A percentile compares a stretch with the other conserved stretches of the same genome.
Evolutionary conservation across 2,329 filamentous ascomycete genomes (phyloP).

Genomic region (Sclerotinia sclerotiorum): DNA sequence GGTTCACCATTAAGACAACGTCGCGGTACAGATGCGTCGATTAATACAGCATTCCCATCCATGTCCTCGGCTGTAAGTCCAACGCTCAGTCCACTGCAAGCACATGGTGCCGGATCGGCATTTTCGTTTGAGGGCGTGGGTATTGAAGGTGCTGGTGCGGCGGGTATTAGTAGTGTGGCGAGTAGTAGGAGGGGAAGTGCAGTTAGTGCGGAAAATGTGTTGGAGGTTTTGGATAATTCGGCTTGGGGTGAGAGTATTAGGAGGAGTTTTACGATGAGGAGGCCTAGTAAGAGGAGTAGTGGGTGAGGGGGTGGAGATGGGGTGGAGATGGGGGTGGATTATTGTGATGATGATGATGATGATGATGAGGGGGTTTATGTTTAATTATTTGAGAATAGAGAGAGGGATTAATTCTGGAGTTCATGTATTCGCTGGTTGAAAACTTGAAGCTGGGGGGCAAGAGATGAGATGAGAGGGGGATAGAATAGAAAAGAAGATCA

Average conservation of each 20-base stretch:
- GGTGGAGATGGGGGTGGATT: neutral
- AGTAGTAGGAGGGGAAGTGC: slow-evolving; percentile 65
- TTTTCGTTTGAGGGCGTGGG: slow-evolving; percentile 37
- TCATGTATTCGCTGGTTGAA: neutral
- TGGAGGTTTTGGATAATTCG: slow-evolving; percentile 83
- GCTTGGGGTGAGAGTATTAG: slow-evolving; percentile 93
- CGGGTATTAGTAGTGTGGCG: slow-evolving; percentile 37
- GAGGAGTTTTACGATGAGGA: slow-evolving; percentile 73
- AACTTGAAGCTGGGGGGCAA: no score
- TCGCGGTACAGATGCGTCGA: slow-evolving; percentile 28
- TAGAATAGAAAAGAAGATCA: no score
- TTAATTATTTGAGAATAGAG: neutral
- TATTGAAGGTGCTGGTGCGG: slow-evolving; percentile 26
- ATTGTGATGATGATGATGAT: neutral
- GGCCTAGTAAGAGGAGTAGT: slow-evolving; percentile 39
- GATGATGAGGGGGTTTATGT: no score
- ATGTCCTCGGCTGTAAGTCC: slow-evolving; percentile 29
- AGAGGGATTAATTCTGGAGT: neutral
- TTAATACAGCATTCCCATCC: slow-evolving; percentile 25
- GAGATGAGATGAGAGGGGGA: no score
- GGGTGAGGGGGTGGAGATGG: no score
- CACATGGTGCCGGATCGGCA: slow-evolving; percentile 41
- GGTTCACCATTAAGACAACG: slow-evolving; percentile 32
- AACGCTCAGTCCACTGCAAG: slow-evolving; percentile 29
- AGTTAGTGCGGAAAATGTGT: slow-evolving; percentile 73